phyloP scores from a whole-genome alignment of 768 basidiomycete species.

The Saitozyma podzolica region DNA sequence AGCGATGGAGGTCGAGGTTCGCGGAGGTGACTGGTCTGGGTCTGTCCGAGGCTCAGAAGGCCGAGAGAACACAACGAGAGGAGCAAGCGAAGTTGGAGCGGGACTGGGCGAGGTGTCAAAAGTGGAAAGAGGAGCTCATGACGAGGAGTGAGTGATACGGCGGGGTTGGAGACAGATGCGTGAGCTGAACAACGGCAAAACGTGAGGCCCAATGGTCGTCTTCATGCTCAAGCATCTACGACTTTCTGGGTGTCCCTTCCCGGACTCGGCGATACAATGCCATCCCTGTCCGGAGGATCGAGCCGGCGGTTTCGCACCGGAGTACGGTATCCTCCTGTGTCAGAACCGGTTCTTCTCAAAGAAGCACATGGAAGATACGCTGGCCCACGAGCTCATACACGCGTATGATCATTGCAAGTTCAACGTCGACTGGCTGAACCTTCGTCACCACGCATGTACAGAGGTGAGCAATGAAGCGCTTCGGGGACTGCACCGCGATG shows the following conservation, averaged over 20 bases:
- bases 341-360: constrained; percentile 77
- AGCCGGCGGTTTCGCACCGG: constrained; percentile 79
- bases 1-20: constrained; percentile 60
- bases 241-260: constrained; percentile 69
- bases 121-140: constrained; percentile 69
- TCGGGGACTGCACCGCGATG: not conserved
- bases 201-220: constrained; percentile 73
- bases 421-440: constrained; percentile 85
- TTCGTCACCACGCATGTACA: constrained; percentile 93
- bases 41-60: constrained; percentile 56
- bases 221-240: constrained; percentile 93
- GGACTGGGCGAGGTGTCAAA: constrained; percentile 62
- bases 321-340: constrained; percentile 77
- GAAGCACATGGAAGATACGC: constrained; percentile 86
- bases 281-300: constrained; percentile 71
- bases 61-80: constrained; percentile 39
- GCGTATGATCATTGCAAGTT: constrained; percentile 95
- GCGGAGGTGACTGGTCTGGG: constrained; percentile 61
- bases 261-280: constrained; percentile 74
- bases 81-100: constrained; percentile 52
- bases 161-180: not conserved
- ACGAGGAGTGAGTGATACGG: constrained; percentile 62
- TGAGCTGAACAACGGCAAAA: not conserved
- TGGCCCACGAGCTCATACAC: constrained; percentile 91
- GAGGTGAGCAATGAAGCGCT: constrained; percentile 64